These are phyloP conservation scores for Suhomyces tanzawaensis DNA, from an alignment of 805 yeast species.

Conservation along the genomic window DNA sequence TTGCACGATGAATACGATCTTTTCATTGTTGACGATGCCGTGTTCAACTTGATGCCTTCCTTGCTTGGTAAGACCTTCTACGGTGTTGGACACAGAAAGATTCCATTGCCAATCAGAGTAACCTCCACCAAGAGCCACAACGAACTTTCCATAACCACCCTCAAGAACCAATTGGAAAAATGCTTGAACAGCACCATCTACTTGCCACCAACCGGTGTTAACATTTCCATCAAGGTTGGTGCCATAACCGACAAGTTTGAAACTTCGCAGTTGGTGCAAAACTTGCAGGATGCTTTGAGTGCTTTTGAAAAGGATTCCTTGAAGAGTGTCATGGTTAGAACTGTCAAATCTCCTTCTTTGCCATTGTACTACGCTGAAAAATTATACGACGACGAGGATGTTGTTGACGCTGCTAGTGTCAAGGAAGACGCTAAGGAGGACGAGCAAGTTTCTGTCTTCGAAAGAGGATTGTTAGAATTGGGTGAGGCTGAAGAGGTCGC, in stretches of 20 bases:
- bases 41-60: constrained; percentile 77
- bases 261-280: constrained; percentile 53
- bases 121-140: constrained; percentile 26
- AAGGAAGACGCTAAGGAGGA: constrained; percentile 28
- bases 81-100: constrained; percentile 45
- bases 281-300: constrained; percentile 53
- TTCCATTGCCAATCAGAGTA: constrained; percentile 65
- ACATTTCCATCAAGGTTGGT: constrained; percentile 67
- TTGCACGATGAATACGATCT: constrained; percentile 66
- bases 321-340: constrained; percentile 63
- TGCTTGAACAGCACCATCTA: constrained; percentile 57
- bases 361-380: constrained; percentile 75
- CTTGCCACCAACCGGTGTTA: constrained; percentile 71
- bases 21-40: constrained; percentile 80
- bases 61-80: constrained; percentile 79
- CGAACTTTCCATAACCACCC: constrained; percentile 49
- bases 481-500: constrained; percentile 74
- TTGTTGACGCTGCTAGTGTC: constrained; percentile 31
- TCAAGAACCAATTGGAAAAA: constrained; percentile 58
- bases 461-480: constrained; percentile 75
- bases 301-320: constrained; percentile 45
- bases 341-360: constrained; percentile 72
- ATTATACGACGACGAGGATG: constrained; percentile 50
- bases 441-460: constrained; percentile 54
- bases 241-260: constrained; percentile 36